These are phyloP conservation scores for Ganoderma sinense DNA, from an alignment of 1,284 basidiomycete genomes.

Conservation along the genomic window DNA sequence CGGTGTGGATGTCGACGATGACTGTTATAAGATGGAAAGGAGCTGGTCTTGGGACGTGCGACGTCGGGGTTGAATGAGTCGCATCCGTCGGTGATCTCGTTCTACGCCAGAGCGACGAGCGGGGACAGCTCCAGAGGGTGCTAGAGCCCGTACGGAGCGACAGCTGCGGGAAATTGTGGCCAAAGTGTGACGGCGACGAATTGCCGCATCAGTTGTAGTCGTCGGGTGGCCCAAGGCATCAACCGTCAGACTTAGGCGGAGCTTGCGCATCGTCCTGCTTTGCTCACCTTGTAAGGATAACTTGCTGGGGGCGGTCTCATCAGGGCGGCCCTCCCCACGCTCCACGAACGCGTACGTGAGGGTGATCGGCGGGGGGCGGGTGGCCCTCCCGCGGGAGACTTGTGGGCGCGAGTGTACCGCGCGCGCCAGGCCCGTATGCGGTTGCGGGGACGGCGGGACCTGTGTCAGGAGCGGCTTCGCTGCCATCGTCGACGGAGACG, in stretches of 20 bases:
- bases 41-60: not conserved
- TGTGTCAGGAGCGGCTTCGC: not conserved
- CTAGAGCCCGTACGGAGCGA: not conserved
- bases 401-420: conserved; percentile 9
- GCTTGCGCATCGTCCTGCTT: not conserved
- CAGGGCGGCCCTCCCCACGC: not conserved
- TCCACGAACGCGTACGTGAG: not conserved
- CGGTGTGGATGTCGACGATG: not conserved
- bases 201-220: not conserved
- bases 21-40: not conserved
- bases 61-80: not conserved
- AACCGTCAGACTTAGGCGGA: not conserved
- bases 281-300: not conserved
- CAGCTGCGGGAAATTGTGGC: not conserved
- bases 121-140: not conserved
- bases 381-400: not conserved
- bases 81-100: not conserved
- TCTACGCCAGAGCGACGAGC: not conserved
- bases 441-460: not conserved
- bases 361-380: not conserved
- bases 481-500: not conserved
- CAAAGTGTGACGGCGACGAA: not conserved
- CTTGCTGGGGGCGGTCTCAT: not conserved
- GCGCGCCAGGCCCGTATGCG: not conserved
- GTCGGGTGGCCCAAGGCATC: not conserved